Base-by-base conservation (phyloP, 2,329 filamentous ascomycete species). In the Amauroascus verrucosus region DNA sequence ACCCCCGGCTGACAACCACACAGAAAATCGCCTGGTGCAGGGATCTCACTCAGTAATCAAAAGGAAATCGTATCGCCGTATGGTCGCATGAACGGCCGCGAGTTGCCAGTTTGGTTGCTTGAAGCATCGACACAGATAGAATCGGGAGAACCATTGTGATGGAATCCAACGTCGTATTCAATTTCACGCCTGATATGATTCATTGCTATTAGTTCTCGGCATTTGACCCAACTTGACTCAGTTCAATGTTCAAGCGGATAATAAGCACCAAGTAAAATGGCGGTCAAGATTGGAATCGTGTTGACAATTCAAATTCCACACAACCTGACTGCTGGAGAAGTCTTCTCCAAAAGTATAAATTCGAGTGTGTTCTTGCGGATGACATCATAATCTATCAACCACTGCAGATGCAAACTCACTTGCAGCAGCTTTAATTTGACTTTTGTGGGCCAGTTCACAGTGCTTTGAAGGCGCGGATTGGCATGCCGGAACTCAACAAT, bases 241-340 rank as follows among this genome's bases (percentile, higher is more conserved):
- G 11, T 11, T 6, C 16, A 38, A 6, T 38, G 6, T 5, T 18
- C 18, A 24, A n/a, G 38, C 20, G 24, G 18, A 22, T 20, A 24
- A n/a, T n/a, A 13, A n/a, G 18, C 16, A 22, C 6, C 11, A 24
- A 11, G 18, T 11, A 16, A 44, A 50, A 22, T 28, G 16, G 47
- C 47, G 47, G 47, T 50, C 47, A 50, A 13, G 35, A 50, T 50
- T 30, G 33, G 3, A 41, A 50, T 50, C 35, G 8, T 43, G 18
- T 43, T 18, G 9, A 22, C 30, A 2, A 22, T 41, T 24, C 8
- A 22, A 8, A 41, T 40, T 40, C 16, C 38, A n/a, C 33, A 35
- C 38, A 28, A 8, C 18, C 26, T 22, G 41, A 4, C n/a, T 24
- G 11, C 37, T 40, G n/a, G 37, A 40, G 37, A 20, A 1, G 38